These are phyloP conservation scores for Solanum etuberosum DNA, from an alignment of 257 asterid genomes.

Conservation along the genomic window DNA sequence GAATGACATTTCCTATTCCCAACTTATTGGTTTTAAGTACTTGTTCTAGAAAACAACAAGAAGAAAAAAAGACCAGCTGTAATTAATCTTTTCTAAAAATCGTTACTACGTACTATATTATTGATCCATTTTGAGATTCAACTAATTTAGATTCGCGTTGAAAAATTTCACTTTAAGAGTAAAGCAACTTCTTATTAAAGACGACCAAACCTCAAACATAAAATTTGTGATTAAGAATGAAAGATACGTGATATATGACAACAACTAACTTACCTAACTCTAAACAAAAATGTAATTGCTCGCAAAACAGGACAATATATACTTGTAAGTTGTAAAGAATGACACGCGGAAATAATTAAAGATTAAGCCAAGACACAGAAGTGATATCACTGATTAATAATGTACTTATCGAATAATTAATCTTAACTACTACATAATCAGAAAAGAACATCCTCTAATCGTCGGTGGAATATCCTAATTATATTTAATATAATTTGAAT, in stretches of 20 bases:
- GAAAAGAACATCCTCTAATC: not conserved
- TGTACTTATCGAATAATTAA: not conserved
- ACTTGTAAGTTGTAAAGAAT: not conserved
- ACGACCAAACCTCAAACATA: not conserved
- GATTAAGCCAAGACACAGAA: not conserved
- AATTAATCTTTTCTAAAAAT: not conserved
- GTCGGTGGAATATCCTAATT: not conserved
- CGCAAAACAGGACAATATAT: not conserved
- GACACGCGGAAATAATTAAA: not conserved
- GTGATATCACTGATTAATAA: not conserved
- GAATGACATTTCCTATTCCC: not conserved
- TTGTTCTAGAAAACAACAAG: not conserved
- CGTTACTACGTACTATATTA: too few relatives aligned
- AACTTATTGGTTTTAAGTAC: not conserved
- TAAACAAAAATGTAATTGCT: not conserved
- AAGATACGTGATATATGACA: too few relatives aligned
- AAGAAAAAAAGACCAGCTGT: not conserved
- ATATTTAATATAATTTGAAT: too few relatives aligned
- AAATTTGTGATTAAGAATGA: not conserved
- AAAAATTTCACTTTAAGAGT: accelerated
- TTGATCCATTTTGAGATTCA: not conserved
- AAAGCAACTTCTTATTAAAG: accelerated
- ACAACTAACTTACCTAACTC: not conserved
- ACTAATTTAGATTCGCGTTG: not conserved
- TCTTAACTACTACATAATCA: not conserved